Conservation (phyloP, 345 rosid genomes). For the Physaria fendleri region DNA sequence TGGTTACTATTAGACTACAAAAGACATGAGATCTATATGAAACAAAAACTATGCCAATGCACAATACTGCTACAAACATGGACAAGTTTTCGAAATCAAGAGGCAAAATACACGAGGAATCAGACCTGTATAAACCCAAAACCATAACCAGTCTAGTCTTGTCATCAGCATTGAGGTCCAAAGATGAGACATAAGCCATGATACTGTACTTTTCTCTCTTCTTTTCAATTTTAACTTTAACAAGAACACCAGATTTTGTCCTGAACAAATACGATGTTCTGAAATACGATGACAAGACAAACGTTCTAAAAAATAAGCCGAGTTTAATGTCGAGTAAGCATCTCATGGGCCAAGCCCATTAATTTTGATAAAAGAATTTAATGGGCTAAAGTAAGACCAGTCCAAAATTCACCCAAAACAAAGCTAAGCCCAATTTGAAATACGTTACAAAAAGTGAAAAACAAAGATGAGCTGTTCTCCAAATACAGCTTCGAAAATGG, state of each 20-base stretch:
- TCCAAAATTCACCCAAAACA: background rate
- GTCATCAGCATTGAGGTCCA: slow-evolving; percentile 29
- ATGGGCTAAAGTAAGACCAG: background rate
- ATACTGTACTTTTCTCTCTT: slow-evolving; percentile 46
- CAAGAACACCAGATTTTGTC: background rate
- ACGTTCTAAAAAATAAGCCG: background rate
- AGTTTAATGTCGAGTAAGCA: slow-evolving; percentile 17
- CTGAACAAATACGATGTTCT: background rate
- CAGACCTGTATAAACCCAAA: slow-evolving; percentile 69
- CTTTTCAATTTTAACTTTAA: slow-evolving; percentile 30
- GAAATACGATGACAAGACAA: slow-evolving; percentile 13
- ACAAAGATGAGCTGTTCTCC: background rate
- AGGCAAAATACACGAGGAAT: slow-evolving; percentile 50
- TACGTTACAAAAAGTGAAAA: too few relatives aligned
- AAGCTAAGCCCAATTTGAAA: too few relatives aligned
- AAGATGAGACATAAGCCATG: slow-evolving; percentile 51
- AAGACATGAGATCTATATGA: background rate
- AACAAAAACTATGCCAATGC: too few relatives aligned
- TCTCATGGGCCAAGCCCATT: background rate
- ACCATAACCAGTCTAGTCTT: slow-evolving; percentile 39
- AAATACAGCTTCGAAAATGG: too few relatives aligned
- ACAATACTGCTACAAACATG: too few relatives aligned
- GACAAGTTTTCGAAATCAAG: slow-evolving; percentile 36
- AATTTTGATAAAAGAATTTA: background rate
- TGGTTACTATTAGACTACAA: background rate